Percentiles rank a stretch among this genome's conserved stretches.
These are phyloP conservation scores for Boletus hoseneyae DNA, from an alignment of 1,284 basidiomycete species.

Conservation along the genomic window DNA sequence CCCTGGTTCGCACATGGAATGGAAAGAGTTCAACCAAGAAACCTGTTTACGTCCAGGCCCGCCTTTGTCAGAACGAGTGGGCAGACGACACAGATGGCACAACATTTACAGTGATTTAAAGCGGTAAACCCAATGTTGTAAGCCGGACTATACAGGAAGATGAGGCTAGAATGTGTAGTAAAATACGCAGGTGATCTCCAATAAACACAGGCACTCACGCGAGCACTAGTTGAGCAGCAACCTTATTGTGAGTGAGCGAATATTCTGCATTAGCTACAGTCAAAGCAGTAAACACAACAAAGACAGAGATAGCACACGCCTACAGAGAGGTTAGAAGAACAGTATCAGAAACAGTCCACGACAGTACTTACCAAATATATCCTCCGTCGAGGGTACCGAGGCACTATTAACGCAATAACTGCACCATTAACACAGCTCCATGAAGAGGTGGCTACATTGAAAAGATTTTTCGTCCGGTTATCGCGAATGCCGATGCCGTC, in stretches of 20 bases:
- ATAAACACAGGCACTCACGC: conserved; percentile 2
- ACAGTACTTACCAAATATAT: conserved; percentile 17
- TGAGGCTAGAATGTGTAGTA: background rate
- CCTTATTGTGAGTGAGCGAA: conserved; percentile 10
- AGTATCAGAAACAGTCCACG: too few relatives aligned
- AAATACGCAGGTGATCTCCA: background rate
- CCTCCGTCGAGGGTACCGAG: conserved; percentile 17
- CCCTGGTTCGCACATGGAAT: conserved; percentile 18
- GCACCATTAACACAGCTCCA: conserved; percentile 15
- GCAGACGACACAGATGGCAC: background rate
- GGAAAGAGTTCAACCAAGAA: conserved; percentile 29
- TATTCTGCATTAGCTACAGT: conserved; percentile 22
- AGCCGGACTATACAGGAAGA: background rate
- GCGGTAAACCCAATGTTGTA: background rate
- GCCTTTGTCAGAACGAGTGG: background rate
- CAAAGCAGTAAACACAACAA: conserved; percentile 20
- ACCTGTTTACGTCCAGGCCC: conserved; percentile 6
- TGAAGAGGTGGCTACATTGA: conserved; percentile 13
- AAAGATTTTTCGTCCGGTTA: conserved; percentile 19
- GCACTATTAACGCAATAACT: conserved; percentile 10
- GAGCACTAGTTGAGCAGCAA: conserved; percentile 8
- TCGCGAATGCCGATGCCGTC: conserved; percentile 22
- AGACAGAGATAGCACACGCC: conserved; percentile 15
- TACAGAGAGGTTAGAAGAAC: conserved; percentile 2
- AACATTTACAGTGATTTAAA: conserved; percentile 11